Evolutionary conservation across 495 filamentous ascomycete genomes (phyloP).

Genomic region (Hypoxylon rickii): DNA sequence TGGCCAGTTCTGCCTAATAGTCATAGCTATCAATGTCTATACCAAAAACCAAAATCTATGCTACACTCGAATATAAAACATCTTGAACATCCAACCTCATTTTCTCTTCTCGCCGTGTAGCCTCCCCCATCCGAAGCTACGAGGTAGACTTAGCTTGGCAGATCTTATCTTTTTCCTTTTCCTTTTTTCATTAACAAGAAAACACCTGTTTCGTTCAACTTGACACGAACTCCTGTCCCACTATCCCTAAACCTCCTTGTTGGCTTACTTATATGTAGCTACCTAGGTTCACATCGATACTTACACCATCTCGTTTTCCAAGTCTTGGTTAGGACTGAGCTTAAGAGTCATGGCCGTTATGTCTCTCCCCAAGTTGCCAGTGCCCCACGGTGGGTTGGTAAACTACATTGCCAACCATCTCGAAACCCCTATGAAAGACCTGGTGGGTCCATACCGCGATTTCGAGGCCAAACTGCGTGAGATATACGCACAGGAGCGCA

Average conservation of each 20-base stretch:
- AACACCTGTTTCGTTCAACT: too few species aligned
- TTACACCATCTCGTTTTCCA: neutral
- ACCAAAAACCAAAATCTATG: slow-evolving; percentile 7
- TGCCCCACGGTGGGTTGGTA: slow-evolving; percentile 46
- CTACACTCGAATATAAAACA: slow-evolving; percentile 11
- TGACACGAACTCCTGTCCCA: too few species aligned
- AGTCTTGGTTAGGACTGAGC: neutral
- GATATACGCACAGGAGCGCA: slow-evolving; percentile 71
- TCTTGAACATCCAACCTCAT: slow-evolving; percentile 4
- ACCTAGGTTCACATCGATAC: too few species aligned
- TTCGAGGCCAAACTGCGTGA: slow-evolving; percentile 71
- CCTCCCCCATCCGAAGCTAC: too few species aligned
- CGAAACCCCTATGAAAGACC: slow-evolving; percentile 55
- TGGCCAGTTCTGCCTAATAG: too few species aligned
- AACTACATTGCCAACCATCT: slow-evolving; percentile 56
- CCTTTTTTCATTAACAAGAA: too few species aligned
- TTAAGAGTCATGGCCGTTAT: slow-evolving; percentile 40
- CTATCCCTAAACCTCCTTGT: too few species aligned
- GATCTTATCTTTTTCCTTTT: neutral
- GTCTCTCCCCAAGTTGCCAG: slow-evolving; percentile 51
- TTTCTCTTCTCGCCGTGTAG: too few species aligned
- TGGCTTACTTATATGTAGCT: too few species aligned
- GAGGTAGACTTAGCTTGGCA: neutral
- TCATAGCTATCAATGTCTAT: too few species aligned
- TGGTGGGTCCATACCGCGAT: slow-evolving; percentile 69